phyloP scores from a whole-genome alignment of 2,329 filamentous ascomycete genomes.

The Sphaerostilbella broomeana region DNA sequence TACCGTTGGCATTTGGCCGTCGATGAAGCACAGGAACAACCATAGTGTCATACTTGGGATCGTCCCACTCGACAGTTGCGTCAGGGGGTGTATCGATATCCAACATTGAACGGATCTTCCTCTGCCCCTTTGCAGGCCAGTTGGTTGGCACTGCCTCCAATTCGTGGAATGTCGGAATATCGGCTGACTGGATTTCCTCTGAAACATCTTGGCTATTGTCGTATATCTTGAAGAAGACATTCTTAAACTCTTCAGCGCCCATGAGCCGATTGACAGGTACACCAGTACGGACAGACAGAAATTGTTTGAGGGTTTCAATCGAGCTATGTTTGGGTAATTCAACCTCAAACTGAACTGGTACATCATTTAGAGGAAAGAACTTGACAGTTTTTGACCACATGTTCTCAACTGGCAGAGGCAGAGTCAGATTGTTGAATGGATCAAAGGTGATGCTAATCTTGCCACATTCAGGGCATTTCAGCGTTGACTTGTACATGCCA shows the following conservation, averaged over 20 bases:
- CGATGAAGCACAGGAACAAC: constrained; percentile 68
- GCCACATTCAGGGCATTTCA: constrained; percentile 82
- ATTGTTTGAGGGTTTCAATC: constrained; percentile 62
- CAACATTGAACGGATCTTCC: constrained; percentile 46
- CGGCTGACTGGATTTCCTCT: constrained; percentile 63
- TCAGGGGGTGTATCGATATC: constrained; percentile 36
- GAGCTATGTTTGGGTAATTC: constrained; percentile 74
- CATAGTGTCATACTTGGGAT: constrained; percentile 57
- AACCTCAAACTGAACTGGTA: constrained; percentile 64
- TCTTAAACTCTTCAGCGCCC: constrained; percentile 73
- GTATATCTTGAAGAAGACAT: constrained; percentile 82
- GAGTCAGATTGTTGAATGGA: constrained; percentile 88
- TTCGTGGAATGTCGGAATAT: constrained; percentile 66
- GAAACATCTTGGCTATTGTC: constrained; percentile 61
- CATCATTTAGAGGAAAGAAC: constrained; percentile 69
- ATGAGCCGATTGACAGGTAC: constrained; percentile 63
- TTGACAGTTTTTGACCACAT: constrained; percentile 69
- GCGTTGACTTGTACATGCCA: constrained; percentile 96
- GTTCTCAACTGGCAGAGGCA: constrained; percentile 83
- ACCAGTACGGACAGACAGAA: constrained; percentile 60
- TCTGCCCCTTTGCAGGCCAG: constrained; percentile 51
- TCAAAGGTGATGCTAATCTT: constrained; percentile 99
- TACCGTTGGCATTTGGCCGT: constrained; percentile 27
- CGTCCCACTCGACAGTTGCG: constrained; percentile 47
- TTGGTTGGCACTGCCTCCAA: constrained; percentile 75